Evolutionary conservation across 768 basidiomycete genomes (phyloP).

Genomic region (Leccinellum rugosiceps): DNA sequence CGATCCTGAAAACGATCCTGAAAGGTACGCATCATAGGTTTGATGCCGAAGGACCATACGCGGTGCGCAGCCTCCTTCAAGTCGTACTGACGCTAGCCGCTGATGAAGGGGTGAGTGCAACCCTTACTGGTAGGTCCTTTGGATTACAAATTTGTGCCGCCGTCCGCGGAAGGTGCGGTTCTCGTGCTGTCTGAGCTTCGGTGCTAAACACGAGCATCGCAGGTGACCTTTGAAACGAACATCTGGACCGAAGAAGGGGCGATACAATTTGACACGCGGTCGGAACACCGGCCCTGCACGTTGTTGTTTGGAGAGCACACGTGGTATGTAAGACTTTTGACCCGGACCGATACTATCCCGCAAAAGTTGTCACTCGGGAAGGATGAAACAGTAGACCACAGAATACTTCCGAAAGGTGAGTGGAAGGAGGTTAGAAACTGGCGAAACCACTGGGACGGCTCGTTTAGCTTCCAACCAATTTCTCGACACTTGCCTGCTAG

Average conservation of each 20-base stretch:
- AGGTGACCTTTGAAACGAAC: background rate
- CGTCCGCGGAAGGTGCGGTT: background rate
- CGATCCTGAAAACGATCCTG: background rate
- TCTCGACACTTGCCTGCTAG: background rate
- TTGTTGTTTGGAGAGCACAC: conserved; percentile 14
- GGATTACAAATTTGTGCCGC: background rate
- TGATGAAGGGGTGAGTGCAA: background rate
- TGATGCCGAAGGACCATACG: background rate
- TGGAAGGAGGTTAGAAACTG: background rate
- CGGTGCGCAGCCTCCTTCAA: background rate
- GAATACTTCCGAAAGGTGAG: conserved; percentile 2
- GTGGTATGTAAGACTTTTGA: conserved; percentile 3
- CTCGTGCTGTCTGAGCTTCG: background rate
- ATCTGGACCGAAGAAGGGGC: background rate
- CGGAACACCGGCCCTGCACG: background rate
- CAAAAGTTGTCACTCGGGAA: conserved; percentile 10
- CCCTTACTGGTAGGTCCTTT: background rate
- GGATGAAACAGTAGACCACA: background rate
- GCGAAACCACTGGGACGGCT: background rate
- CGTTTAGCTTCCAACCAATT: background rate
- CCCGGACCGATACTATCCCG: background rate
- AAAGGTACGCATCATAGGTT: background rate
- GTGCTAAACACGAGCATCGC: background rate
- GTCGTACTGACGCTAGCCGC: background rate
- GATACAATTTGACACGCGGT: background rate